Evolutionary conservation across 495 filamentous ascomycete species (phyloP), one percentile per base, ranked within the genome.

Genomic region (Talaromyces ruber): DNA sequence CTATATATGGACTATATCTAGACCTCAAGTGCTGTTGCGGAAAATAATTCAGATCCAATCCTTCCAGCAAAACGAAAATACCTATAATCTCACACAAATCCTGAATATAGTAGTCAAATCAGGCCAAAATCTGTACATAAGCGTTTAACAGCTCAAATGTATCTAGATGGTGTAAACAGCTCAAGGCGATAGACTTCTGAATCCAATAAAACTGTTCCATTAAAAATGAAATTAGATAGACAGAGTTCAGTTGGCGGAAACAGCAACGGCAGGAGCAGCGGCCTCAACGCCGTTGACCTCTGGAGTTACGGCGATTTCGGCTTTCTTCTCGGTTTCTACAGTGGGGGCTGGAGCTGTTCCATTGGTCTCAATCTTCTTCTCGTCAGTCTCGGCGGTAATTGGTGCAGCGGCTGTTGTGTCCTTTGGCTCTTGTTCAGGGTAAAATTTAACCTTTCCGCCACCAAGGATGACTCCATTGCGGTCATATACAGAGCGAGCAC

Each of bases 401-500:
- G 70, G 64, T n/a, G 64, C 64, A 30, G 65, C 68, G 16, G 57
- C 62, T 11, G 63, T 62, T 6, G 61, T 18, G 53, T 64, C 63
- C 34, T 73, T 53, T 63, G 68, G 51, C 24, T 62, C 56, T 62
- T 72, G 74, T 39, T 66, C 65, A 0, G 84, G 82, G 62, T 93
- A 93, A 69, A 87, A 91, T 12, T 90, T 72, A 32, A 93, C 73
- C 68, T 78, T 78, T 1, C 91, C 91, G 29, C 79, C 85, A 1
- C 81, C 74, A 61, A 82, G 70, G 50, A 96, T 76, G 63, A 94
- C 78, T 1, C 90, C 86, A 9, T 80, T 78, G 63, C 91, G 79
- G 69, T 96, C 91, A 64, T 95, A 95, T 24, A 85, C 72, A 11
- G 85, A 86, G 66, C 86, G 79, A 45, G 88, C 86, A 16, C 91